Conservation (phyloP, 2,329 filamentous ascomycete genomes). For the Corynespora cassiicola region DNA sequence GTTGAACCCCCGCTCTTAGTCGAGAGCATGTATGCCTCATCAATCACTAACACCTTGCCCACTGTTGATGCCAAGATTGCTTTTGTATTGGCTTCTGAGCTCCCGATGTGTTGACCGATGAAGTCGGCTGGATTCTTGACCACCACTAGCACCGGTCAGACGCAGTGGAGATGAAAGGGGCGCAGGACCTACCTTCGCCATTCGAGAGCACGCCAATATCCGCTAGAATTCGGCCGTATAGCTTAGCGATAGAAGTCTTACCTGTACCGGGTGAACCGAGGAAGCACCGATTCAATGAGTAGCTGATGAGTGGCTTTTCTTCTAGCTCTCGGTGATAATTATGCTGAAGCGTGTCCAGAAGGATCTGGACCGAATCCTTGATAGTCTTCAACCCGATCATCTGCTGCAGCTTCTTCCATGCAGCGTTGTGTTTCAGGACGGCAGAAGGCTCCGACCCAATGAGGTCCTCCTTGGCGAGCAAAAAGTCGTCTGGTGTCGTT, state of each 20-base stretch:
- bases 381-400: slow-evolving; percentile 68
- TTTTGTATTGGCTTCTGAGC: slow-evolving; percentile 75
- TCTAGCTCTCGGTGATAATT: slow-evolving; percentile 72
- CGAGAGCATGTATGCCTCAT: slow-evolving; percentile 77
- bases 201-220: slow-evolving; percentile 72
- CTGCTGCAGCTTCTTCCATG: slow-evolving; percentile 65
- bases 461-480: slow-evolving; percentile 71
- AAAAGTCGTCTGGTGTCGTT: slow-evolving; percentile 60
- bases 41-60: slow-evolving; percentile 81
- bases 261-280: slow-evolving; percentile 76
- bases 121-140: slow-evolving; percentile 78
- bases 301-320: slow-evolving; percentile 65
- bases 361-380: slow-evolving; percentile 64
- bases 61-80: slow-evolving; percentile 69
- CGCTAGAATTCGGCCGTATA: slow-evolving; percentile 73
- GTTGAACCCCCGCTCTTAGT: slow-evolving; percentile 41
- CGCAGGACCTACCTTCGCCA: slow-evolving; percentile 67
- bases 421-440: slow-evolving; percentile 58
- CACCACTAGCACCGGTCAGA: slow-evolving; percentile 58
- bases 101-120: slow-evolving; percentile 66
- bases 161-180: slow-evolving; percentile 6
- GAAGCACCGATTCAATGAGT: slow-evolving; percentile 72
- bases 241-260: slow-evolving; percentile 76
- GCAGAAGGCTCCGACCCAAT: slow-evolving; percentile 71
- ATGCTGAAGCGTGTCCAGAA: slow-evolving; percentile 66